A percentile compares a stretch with the other conserved stretches of the same genome.
Conservation (phyloP, 108 stramenopile genomes). For the Skeletonema costatum region DNA sequence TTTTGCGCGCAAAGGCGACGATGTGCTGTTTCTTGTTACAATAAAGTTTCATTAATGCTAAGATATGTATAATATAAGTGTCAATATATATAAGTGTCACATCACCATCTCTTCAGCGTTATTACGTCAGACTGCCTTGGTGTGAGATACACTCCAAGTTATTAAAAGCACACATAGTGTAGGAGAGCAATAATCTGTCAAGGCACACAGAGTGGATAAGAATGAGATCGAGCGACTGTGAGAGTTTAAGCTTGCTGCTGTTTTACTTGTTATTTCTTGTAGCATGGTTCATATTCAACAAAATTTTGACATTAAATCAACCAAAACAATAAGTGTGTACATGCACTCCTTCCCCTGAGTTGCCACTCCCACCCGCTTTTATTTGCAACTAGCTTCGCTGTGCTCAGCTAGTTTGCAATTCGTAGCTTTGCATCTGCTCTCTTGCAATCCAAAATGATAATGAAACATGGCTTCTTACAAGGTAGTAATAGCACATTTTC, state of each 20-base stretch:
- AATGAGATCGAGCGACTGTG: too few relatives aligned
- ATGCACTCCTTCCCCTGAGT: too few relatives aligned
- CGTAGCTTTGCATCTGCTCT: neutral
- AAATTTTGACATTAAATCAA: neutral
- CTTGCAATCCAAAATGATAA: neutral
- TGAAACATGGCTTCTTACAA: constrained; percentile 29
- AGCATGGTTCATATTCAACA: neutral
- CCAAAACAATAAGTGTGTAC: neutral
- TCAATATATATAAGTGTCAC: too few relatives aligned
- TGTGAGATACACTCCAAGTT: neutral
- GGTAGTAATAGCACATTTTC: constrained; percentile 70
- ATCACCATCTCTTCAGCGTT: too few relatives aligned
- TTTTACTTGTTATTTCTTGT: too few relatives aligned
- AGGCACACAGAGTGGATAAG: neutral
- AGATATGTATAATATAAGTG: neutral
- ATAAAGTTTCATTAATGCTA: neutral
- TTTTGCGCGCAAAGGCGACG: neutral
- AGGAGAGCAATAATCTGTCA: too few relatives aligned
- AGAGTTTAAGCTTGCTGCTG: too few relatives aligned
- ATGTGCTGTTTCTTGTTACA: neutral
- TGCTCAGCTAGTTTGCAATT: too few relatives aligned
- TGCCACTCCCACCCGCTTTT: too few relatives aligned
- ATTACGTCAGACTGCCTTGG: neutral
- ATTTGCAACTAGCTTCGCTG: too few relatives aligned
- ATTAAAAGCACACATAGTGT: too few relatives aligned